These are phyloP conservation scores for Solanum hybrid DNA, from an alignment of 305 asterid species.

Conservation along the genomic window DNA sequence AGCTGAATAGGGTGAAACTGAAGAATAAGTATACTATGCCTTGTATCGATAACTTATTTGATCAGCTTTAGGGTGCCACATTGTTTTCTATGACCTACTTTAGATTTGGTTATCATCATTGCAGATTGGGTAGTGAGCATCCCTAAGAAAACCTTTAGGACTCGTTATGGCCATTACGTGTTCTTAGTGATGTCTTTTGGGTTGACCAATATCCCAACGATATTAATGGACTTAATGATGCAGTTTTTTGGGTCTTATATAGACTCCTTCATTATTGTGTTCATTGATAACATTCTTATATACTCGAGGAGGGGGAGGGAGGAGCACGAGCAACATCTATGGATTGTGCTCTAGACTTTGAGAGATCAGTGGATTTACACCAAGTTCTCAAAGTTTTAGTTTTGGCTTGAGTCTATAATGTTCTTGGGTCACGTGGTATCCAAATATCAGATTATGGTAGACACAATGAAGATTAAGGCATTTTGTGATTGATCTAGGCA, in stretches of 20 bases:
- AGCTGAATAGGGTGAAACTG: neutral
- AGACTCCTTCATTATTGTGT: neutral
- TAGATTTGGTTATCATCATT: neutral
- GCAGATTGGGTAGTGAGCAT: neutral
- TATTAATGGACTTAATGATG: neutral
- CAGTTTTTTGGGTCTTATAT: neutral
- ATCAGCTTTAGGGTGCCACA: neutral
- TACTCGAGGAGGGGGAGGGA: neutral
- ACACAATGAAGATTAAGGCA: neutral
- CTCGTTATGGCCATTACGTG: neutral
- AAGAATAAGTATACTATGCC: neutral
- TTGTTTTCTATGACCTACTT: neutral
- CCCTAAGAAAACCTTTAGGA: neutral
- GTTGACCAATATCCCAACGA: neutral
- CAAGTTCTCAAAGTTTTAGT: neutral
- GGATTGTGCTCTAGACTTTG: neutral
- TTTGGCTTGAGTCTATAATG: neutral
- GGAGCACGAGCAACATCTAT: neutral
- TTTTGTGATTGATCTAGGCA: neutral
- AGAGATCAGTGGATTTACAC: neutral
- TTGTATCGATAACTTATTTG: neutral
- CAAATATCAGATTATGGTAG: neutral
- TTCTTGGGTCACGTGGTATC: neutral
- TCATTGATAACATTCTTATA: neutral
- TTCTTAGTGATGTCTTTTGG: neutral